phyloP scores from a whole-genome alignment of 345 rosid genomes.

The Combretum micranthum region DNA sequence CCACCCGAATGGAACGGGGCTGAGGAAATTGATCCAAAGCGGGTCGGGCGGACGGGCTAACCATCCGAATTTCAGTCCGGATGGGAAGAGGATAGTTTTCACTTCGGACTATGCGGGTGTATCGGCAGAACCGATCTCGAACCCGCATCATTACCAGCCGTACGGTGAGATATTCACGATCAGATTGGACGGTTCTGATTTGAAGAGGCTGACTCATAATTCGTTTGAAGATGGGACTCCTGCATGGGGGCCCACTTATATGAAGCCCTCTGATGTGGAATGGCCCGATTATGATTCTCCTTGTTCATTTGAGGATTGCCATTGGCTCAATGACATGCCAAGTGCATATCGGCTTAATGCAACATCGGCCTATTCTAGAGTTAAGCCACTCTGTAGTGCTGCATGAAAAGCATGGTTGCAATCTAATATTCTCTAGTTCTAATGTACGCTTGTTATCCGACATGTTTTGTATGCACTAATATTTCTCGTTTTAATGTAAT shows the following conservation, averaged over 20 bases:
- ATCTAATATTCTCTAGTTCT: no score
- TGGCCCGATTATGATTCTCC: slow-evolving; percentile 21
- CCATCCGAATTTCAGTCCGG: slow-evolving; percentile 80
- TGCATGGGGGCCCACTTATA: slow-evolving; percentile 50
- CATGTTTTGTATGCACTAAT: no score
- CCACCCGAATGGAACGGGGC: slow-evolving; percentile 75
- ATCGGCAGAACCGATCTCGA: slow-evolving; percentile 89
- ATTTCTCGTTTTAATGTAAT: no score
- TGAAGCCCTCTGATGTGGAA: slow-evolving; percentile 44
- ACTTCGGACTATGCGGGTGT: slow-evolving; percentile 73
- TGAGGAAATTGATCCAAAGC: slow-evolving; percentile 61
- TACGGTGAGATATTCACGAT: slow-evolving; percentile 80
- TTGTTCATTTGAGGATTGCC: slow-evolving; percentile 70
- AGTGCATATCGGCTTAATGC: not conserved
- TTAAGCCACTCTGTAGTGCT: slow-evolving; percentile 18
- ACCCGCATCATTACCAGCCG: slow-evolving; percentile 76
- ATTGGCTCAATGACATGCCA: slow-evolving; percentile 59
- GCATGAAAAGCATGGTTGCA: no score
- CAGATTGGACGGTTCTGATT: slow-evolving; percentile 61
- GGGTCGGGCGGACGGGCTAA: slow-evolving; percentile 61
- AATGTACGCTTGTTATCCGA: no score
- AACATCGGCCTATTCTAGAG: not conserved
- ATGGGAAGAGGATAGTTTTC: slow-evolving; percentile 57
- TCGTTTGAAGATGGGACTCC: slow-evolving; percentile 92
- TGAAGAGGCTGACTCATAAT: slow-evolving; percentile 73